Base-by-base conservation (phyloP, 2,329 filamentous ascomycete species). In the Anthostomella pinea region DNA sequence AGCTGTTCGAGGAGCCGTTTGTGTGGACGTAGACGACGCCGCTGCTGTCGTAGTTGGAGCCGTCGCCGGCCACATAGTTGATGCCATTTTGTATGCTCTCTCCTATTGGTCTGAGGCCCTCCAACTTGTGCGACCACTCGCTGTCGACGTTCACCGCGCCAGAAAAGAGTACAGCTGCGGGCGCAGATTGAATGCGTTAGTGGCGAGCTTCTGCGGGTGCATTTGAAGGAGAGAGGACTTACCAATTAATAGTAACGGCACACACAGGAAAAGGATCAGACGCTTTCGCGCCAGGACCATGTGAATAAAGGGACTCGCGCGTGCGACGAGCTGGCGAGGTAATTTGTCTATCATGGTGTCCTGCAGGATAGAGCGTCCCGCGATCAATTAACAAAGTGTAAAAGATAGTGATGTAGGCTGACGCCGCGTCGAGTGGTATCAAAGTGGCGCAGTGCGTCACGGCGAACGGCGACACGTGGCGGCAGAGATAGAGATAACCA, bases 251-350 rank as follows among this genome's bases (percentile, higher is more conserved):
- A 53, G 34, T 41, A 57, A 30, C n/a, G 54, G 54, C 30, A 57
- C 45, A 33, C 50, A 48, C 28, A 57, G 26, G 6, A 54, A 41
- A 23, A 54, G 41, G 29, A 57, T 47, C 35, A 52, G 40, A 16
- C 54, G 50, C 37, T 53, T 49, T 26, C 53, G 49, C 28, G 54
- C 53, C 46, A 57, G 47, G 18, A 56, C 40, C 38, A 57, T 51
- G 18, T 44, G 43, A 30, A 50, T 38, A 35, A 48, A 45, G 15
- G 43, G 38, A 30, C 39, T 49, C 33, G 43, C n/a, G n/a, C n/a
- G n/a, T n/a, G 36, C n/a, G 51, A 38, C 30, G 54, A 22, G 42
- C 35, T 34, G 50, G 35, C 38, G 53, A 45, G 52, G 52, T 27
- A 56, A 35, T 32, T 56, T 54, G 42, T 54, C 53, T 49, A 54